Conservation (phyloP, 1,139 yeast genomes). For the Geotrichum bryndzae region DNA sequence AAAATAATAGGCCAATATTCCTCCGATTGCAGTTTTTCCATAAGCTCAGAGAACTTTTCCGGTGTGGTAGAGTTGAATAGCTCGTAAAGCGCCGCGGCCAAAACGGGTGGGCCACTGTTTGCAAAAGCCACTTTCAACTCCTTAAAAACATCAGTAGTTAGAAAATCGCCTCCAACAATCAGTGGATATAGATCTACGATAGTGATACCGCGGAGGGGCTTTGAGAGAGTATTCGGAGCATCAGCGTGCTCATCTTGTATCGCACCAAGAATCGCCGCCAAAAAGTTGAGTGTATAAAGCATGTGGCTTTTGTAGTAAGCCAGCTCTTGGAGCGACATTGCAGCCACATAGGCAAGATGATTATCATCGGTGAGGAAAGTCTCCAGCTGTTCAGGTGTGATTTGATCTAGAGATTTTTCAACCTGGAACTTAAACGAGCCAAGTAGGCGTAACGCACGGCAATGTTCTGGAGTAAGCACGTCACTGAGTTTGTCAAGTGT, state of each 20-base stretch:
- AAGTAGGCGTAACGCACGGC: slow-evolving; percentile 40
- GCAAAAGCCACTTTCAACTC: slow-evolving; percentile 4
- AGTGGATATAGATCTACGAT: slow-evolving; percentile 7
- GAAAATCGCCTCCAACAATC: slow-evolving; percentile 5
- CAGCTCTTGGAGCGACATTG: slow-evolving; percentile 5
- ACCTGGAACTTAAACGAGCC: slow-evolving; percentile 44
- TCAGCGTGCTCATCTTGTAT: not conserved
- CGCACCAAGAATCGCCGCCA: slow-evolving; percentile 3
- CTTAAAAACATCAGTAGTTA: not conserved
- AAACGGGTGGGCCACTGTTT: slow-evolving; percentile 1
- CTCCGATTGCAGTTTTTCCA: not conserved
- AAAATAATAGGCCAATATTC: not conserved
- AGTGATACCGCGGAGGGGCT: not conserved
- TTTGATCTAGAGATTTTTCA: slow-evolving; percentile 25
- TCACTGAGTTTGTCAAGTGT: slow-evolving; percentile 28
- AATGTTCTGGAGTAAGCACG: slow-evolving; percentile 30
- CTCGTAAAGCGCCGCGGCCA: not conserved
- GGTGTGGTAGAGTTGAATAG: slow-evolving; percentile 6
- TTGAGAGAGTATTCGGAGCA: not conserved
- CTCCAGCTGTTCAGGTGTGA: not conserved
- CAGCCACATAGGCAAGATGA: not conserved
- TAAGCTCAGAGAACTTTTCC: not conserved
- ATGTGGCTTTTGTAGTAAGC: slow-evolving; percentile 9
- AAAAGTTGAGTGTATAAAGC: slow-evolving; percentile 11
- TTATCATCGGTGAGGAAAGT: slow-evolving; percentile 5